phyloP scores from a whole-genome alignment of 306 rosid species.

The Begonia loranthoides region DNA sequence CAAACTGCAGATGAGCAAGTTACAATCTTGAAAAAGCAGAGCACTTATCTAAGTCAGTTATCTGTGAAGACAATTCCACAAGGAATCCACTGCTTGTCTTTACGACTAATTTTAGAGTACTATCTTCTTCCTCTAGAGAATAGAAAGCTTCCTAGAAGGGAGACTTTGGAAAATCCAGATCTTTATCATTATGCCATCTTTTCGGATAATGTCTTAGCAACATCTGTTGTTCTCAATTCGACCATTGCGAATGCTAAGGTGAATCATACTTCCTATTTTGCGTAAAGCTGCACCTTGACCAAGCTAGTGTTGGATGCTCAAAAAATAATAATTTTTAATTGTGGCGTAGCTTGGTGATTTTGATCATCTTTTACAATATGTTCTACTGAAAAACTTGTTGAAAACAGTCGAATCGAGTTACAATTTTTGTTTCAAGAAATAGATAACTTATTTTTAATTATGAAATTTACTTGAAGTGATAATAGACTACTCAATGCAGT shows the following conservation, averaged over 20 bases:
- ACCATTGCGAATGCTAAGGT: slow-evolving; percentile 80
- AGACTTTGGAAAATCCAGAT: slow-evolving; percentile 67
- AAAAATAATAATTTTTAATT: too few relatives aligned
- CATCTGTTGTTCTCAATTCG: slow-evolving; percentile 89
- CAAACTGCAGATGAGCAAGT: slow-evolving; percentile 84
- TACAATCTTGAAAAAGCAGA: slow-evolving; percentile 75
- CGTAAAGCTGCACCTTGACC: background rate
- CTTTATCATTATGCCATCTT: slow-evolving; percentile 85
- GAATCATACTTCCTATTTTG: slow-evolving; percentile 8
- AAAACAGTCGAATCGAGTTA: background rate
- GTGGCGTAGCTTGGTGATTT: too few relatives aligned
- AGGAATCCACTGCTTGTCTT: slow-evolving; percentile 79
- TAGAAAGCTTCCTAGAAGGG: slow-evolving; percentile 68
- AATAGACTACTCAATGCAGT: background rate
- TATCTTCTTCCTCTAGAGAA: slow-evolving; percentile 68
- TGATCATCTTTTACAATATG: too few relatives aligned
- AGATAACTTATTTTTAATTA: too few relatives aligned
- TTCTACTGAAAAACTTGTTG: too few relatives aligned
- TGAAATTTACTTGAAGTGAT: too few relatives aligned
- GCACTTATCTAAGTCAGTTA: slow-evolving; percentile 84
- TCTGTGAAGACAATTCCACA: slow-evolving; percentile 92
- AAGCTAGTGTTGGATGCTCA: too few relatives aligned
- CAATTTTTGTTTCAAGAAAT: background rate
- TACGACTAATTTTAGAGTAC: slow-evolving; percentile 88
- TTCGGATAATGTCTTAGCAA: slow-evolving; percentile 96